phyloP scores from a whole-genome alignment of 2,329 filamentous ascomycete genomes.

The Sporothrix globosa region DNA sequence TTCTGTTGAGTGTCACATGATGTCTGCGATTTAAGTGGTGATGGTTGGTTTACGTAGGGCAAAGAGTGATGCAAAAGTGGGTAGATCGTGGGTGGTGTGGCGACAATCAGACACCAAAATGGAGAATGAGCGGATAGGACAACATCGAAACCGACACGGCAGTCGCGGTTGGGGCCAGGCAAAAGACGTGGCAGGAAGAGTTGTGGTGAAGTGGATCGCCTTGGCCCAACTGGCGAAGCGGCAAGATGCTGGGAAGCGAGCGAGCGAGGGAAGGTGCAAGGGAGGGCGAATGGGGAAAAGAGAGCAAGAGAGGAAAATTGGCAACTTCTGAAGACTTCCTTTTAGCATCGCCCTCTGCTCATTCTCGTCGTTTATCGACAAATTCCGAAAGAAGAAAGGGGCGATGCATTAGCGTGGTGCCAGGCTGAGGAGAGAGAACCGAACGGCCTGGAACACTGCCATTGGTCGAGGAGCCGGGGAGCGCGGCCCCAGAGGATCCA shows the following conservation, averaged over 20 bases:
- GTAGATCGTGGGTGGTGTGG: neutral
- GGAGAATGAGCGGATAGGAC: neutral
- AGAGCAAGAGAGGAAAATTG: neutral
- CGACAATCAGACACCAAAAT: conserved; percentile 25
- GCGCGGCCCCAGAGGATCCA: conserved; percentile 1
- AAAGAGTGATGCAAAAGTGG: conserved; percentile 8
- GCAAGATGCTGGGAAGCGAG: neutral
- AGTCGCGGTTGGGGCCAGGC: neutral
- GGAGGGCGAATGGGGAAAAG: neutral
- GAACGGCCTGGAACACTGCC: conserved; percentile 22
- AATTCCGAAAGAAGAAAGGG: conserved; percentile 28
- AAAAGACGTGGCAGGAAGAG: neutral
- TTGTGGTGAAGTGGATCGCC: conserved; percentile 9
- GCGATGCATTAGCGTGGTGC: conserved; percentile 27
- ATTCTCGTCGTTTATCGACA: conserved; percentile 29
- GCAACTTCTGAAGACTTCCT: neutral
- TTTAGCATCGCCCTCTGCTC: conserved; percentile 9
- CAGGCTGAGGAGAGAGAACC: conserved; percentile 3
- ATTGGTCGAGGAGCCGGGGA: conserved; percentile 29
- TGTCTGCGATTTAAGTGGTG: neutral
- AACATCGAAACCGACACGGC: neutral
- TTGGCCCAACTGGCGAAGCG: neutral
- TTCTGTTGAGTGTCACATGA: neutral
- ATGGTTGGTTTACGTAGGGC: neutral
- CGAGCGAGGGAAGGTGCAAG: conserved; percentile 2